Evolutionary conservation across 2,329 filamentous ascomycete species (phyloP), one percentile per base, ranked within the genome.

Genomic region (Hypoxylon rubiginosum): DNA sequence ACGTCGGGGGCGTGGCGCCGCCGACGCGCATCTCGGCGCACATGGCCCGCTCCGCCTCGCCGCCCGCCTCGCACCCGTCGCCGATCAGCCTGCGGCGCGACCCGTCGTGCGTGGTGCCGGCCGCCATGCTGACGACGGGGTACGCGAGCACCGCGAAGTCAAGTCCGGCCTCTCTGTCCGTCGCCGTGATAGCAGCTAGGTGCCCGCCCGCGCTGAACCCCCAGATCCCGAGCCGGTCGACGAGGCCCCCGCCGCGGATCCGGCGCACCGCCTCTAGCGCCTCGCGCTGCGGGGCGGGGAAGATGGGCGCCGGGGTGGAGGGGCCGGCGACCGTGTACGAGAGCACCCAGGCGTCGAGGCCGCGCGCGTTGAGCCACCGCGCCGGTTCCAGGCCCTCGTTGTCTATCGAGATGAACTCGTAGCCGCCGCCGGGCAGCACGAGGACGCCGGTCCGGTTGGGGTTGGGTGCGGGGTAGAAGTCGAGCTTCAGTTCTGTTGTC

Each of bases 1-100:
- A 80, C 4, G 74, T 77, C 32, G 78, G 76, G 62, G 73, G 78
- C 64, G 73, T 74, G 15, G 54, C 39, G 4, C 28, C 59, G 7
- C 61, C 62, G 2, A 78, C 74, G 8, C 60, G 70, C 21, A 70
- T 72, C 63, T 77, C 70, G 10, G 75, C 74, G 7, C 68, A 74
- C 61, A 75, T 65, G 17, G 48, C 28, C 2, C 50, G 41, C 7
- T 69, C 58, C 7, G 8, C 24, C 17, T 53, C 49, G 32, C 19
- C n/a, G n/a, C 50, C 52, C 2, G 57, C 51, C 17, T 28, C 52
- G 10, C 52, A 54, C 10, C 57, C 48, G 32, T 64, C 61, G 11
- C 72, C 73, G 17, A 74, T 54, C n/a, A 74, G 63, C 50, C 70
- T 69, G 28, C 54, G 64, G 24, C 66, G 64, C 8, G 71, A 72